phyloP scores from a whole-genome alignment of 2,329 filamentous ascomycete genomes.

The Basipetospora sp. region DNA sequence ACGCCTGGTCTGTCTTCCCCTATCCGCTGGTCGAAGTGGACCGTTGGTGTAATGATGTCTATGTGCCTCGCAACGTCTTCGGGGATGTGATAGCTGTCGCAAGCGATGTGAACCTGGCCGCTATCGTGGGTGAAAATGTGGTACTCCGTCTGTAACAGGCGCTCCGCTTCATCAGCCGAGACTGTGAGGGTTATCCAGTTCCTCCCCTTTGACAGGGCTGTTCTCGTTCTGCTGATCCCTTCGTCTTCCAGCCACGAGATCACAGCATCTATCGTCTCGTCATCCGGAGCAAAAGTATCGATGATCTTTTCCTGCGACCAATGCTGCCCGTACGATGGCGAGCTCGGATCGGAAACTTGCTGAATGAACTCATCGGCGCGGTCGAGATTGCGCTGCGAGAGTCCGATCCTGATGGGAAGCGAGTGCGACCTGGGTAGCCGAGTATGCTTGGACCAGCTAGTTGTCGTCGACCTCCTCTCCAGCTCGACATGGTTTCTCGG shows the following conservation, averaged over 20 bases:
- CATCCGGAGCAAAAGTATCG: constrained; percentile 26
- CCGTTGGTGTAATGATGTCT: constrained; percentile 27
- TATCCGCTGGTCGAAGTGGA: constrained; percentile 22
- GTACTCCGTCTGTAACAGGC: constrained; percentile 37
- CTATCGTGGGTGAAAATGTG: constrained; percentile 31
- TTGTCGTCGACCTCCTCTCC: constrained; percentile 1
- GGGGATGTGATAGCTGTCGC: constrained; percentile 27
- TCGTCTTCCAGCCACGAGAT: constrained; percentile 37
- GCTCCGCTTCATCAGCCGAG: constrained; percentile 23
- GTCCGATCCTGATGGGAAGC: constrained; percentile 27
- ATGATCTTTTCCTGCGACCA: constrained; percentile 28
- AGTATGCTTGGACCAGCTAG: background rate
- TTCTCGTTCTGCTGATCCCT: constrained; percentile 32
- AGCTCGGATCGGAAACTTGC: constrained; percentile 29
- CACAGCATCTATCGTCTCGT: constrained; percentile 33
- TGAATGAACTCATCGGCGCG: constrained; percentile 27
- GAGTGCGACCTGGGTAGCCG: constrained; percentile 1
- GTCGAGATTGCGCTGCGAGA: constrained; percentile 31
- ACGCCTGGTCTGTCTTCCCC: constrained; percentile 13
- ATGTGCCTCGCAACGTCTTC: constrained; percentile 21
- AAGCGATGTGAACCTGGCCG: constrained; percentile 23
- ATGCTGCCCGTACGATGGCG: constrained; percentile 31
- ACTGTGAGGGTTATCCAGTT: constrained; percentile 22
- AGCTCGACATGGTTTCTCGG: background rate
- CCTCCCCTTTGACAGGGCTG: constrained; percentile 34